phyloP scores from a whole-genome alignment of 2,329 filamentous ascomycete species.

The Proliferodiscus dingleyae region DNA sequence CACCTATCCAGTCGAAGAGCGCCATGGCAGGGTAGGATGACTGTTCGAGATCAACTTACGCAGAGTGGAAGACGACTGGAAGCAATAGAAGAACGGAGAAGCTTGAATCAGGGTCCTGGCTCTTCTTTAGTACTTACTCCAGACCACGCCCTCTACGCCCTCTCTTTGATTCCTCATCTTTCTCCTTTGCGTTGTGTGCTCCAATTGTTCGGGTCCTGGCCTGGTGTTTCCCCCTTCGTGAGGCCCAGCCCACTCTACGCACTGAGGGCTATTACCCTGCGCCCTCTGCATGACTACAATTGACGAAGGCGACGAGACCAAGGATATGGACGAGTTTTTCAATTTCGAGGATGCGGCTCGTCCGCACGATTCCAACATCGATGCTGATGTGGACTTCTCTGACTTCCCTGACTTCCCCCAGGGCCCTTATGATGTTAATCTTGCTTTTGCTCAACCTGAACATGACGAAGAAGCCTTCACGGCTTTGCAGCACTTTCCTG shows the following conservation, averaged over 20 bases:
- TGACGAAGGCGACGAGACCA: too few species aligned
- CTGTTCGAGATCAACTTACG: conserved; percentile 7
- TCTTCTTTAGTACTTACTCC: conserved; percentile 1
- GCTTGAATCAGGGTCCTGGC: background rate
- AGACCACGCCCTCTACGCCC: conserved; percentile 14
- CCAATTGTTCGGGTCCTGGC: background rate
- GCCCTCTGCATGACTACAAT: conserved; percentile 35
- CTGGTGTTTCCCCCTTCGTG: too few species aligned
- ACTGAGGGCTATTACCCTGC: conserved; percentile 1
- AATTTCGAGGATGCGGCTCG: conserved; percentile 51
- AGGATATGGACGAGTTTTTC: conserved; percentile 58
- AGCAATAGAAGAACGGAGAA: background rate
- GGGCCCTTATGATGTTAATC: conserved; percentile 41
- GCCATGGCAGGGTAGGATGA: conserved; percentile 12
- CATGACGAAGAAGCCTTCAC: conserved; percentile 56
- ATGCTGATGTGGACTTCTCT: too few species aligned
- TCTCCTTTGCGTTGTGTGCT: background rate
- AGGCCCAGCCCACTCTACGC: background rate
- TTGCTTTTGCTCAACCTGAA: conserved; percentile 51
- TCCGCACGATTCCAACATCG: conserved; percentile 8
- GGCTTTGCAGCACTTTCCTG: conserved; percentile 53
- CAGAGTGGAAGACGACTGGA: background rate
- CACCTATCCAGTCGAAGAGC: background rate
- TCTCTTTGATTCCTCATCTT: conserved; percentile 14
- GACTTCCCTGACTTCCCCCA: conserved; percentile 19